Conservation (phyloP, 176 grass and related monocot genomes). For the Hordeum marinum region DNA sequence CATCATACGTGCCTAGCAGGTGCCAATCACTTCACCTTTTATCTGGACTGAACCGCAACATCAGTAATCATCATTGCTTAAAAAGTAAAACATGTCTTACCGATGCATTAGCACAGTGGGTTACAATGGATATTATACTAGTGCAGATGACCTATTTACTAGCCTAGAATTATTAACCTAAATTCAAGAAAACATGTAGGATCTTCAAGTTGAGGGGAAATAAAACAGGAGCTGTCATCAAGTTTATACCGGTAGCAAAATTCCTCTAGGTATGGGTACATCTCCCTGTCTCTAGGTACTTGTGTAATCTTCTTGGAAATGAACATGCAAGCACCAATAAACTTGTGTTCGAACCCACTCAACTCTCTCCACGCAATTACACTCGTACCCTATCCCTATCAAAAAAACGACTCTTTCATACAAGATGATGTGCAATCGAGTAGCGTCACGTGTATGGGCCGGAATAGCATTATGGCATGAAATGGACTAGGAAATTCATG, state of each 20-base stretch:
- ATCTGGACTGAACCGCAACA: background rate
- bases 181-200: background rate
- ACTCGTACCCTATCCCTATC: background rate
- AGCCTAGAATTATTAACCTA: background rate
- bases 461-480: constrained; percentile 25
- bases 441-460: constrained; percentile 30
- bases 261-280: background rate
- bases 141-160: background rate
- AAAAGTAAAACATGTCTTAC: background rate
- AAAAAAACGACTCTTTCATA: background rate
- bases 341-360: background rate
- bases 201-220: background rate
- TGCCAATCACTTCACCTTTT: background rate
- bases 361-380: constrained; percentile 11
- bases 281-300: background rate
- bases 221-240: background rate
- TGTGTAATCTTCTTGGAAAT: constrained; percentile 6
- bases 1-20: background rate
- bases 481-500: constrained; percentile 24
- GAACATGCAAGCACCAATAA: background rate
- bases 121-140: background rate
- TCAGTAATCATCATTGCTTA: background rate
- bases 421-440: constrained; percentile 20
- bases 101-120: background rate
- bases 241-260: background rate